Conservation (phyloP, 1,284 basidiomycete species). For the Boletus sp. region DNA sequence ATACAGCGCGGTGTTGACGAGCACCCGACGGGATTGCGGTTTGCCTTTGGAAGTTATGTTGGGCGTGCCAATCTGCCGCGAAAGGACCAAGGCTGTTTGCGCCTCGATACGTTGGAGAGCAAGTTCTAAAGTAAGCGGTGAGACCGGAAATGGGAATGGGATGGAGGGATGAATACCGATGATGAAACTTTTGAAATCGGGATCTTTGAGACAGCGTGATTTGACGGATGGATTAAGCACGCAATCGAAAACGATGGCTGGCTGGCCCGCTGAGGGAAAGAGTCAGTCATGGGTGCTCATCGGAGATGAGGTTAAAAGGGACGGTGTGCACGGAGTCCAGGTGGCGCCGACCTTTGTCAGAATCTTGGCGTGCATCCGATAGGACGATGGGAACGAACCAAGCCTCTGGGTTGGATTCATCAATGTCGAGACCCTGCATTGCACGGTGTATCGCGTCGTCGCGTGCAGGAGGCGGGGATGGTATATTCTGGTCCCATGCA, state of each 20-base stretch:
- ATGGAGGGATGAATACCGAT: conserved; percentile 45
- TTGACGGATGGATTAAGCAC: conserved; percentile 59
- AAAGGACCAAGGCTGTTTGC: conserved; percentile 52
- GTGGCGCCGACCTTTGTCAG: conserved; percentile 59
- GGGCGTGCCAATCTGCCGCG: conserved; percentile 60
- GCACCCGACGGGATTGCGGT: conserved; percentile 51
- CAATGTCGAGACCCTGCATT: conserved; percentile 46
- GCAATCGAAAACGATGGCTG: conserved; percentile 66
- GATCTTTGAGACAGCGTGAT: conserved; percentile 51
- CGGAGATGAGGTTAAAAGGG: conserved; percentile 8
- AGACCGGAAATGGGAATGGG: conserved; percentile 4
- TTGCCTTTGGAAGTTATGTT: conserved; percentile 70
- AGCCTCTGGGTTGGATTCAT: conserved; percentile 35
- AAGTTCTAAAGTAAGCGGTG: conserved; percentile 45
- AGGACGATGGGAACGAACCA: conserved; percentile 72
- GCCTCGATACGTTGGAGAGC: conserved; percentile 64
- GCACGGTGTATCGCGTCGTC: conserved; percentile 55
- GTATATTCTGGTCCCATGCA: conserved; percentile 61
- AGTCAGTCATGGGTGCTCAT: conserved; percentile 2
- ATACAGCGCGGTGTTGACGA: conserved; percentile 46
- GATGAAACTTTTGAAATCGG: conserved; percentile 63
- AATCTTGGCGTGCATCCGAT: conserved; percentile 56
- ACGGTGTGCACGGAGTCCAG: conserved; percentile 7
- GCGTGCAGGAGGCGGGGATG: conserved; percentile 55
- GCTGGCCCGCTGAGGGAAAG: conserved; percentile 53